These are phyloP conservation scores for Chimonanthus praecox DNA, from an alignment of 164 flowering plant species.

Conservation along the genomic window DNA sequence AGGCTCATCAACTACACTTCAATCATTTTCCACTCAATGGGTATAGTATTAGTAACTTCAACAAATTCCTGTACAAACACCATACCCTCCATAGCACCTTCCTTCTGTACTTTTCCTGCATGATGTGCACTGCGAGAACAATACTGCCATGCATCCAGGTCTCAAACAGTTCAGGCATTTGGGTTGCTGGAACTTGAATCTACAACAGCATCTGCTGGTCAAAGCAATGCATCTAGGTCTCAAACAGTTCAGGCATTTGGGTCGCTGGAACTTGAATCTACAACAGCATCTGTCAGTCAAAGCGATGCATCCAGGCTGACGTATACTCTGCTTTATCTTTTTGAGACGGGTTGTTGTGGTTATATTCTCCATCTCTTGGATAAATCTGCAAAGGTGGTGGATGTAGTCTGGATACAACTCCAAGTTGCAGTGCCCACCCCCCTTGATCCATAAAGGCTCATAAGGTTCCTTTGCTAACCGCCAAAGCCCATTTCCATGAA, in stretches of 20 bases:
- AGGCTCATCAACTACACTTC: background rate
- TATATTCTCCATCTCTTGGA: conserved; percentile 77
- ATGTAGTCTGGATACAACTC: conserved; percentile 94
- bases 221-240: conserved; percentile 10
- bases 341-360: conserved; percentile 57
- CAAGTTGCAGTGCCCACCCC: conserved; percentile 96
- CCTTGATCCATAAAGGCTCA: conserved; percentile 93
- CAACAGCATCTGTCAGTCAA: conserved; percentile 22
- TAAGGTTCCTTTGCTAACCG: conserved; percentile 76
- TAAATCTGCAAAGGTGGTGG: conserved; percentile 65
- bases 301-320: conserved; percentile 13
- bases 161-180: conserved; percentile 24
- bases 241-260: conserved; percentile 28
- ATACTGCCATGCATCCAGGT: conserved; percentile 2
- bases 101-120: conserved; percentile 1
- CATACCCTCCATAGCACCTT: conserved; percentile 4
- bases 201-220: conserved; percentile 19
- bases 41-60: background rate
- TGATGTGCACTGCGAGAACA: background rate
- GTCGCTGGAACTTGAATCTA: conserved; percentile 26
- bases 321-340: conserved; percentile 49
- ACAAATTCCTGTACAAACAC: conserved; percentile 7
- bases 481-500: conserved; percentile 83
- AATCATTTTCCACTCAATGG: background rate
- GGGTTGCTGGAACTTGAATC: conserved; percentile 29